Conservation (phyloP, 2,329 filamentous ascomycete species). For the Pseudophaeomoniella oleicola region DNA sequence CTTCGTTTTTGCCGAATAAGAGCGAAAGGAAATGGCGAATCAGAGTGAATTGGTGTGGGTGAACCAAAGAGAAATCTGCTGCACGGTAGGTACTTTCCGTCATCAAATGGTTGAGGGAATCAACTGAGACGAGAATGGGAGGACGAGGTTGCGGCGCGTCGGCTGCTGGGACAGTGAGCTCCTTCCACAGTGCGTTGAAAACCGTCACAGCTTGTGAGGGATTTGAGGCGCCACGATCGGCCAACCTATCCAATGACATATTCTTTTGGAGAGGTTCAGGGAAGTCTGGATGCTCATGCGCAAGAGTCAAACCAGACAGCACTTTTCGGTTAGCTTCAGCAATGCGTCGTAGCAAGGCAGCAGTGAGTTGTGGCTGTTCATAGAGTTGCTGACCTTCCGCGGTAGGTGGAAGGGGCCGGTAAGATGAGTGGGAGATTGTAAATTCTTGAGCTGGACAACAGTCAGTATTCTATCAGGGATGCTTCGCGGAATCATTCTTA, state of each 20-base stretch:
- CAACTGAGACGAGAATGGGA: slow-evolving; percentile 59
- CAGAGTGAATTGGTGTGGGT: slow-evolving; percentile 71
- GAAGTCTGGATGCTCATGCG: slow-evolving; percentile 41
- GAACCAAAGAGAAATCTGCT: slow-evolving; percentile 56
- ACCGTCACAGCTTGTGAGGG: slow-evolving; percentile 65
- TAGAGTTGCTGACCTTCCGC: slow-evolving; percentile 38
- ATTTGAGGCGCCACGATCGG: slow-evolving; percentile 55
- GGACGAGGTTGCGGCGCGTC: slow-evolving; percentile 32
- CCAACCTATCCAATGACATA: slow-evolving; percentile 52
- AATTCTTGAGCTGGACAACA: slow-evolving; percentile 55
- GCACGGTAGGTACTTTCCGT: slow-evolving; percentile 59
- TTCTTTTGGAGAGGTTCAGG: slow-evolving; percentile 25
- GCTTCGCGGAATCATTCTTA: slow-evolving; percentile 26
- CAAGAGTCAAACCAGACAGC: slow-evolving; percentile 39
- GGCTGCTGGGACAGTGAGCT: slow-evolving; percentile 42
- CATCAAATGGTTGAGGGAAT: slow-evolving; percentile 75
- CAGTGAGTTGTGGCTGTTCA: slow-evolving; percentile 63
- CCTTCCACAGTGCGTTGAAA: slow-evolving; percentile 67
- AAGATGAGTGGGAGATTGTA: slow-evolving; percentile 66
- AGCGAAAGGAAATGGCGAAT: slow-evolving; percentile 61
- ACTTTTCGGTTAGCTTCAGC: slow-evolving; percentile 55
- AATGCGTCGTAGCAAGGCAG: slow-evolving; percentile 60
- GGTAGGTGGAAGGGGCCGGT: slow-evolving; percentile 46
- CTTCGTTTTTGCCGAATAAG: slow-evolving; percentile 45
- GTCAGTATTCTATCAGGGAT: slow-evolving; percentile 2